Conservation (phyloP, 345 rosid species). For the Rhizophora apiculata region DNA sequence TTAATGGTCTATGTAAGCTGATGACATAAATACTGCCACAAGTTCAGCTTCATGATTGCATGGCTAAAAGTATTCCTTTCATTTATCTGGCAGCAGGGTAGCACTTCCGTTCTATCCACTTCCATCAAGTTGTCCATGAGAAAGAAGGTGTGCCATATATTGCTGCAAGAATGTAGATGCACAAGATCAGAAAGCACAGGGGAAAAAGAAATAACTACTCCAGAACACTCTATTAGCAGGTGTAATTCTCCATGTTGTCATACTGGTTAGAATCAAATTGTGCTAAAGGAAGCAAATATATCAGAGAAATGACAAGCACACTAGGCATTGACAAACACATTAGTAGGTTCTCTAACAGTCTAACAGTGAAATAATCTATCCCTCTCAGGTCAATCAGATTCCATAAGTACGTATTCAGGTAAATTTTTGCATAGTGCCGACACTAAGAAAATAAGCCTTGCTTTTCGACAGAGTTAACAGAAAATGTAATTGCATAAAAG, state of each 20-base stretch:
- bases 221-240: neutral
- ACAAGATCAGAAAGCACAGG: neutral
- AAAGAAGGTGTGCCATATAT: constrained; percentile 90
- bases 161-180: constrained; percentile 48
- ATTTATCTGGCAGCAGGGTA: constrained; percentile 4
- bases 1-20: neutral
- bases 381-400: too few relatives aligned
- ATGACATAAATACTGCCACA: neutral
- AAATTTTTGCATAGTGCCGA: neutral
- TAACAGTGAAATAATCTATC: too few relatives aligned
- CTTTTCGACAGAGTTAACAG: neutral
- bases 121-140: constrained; percentile 80
- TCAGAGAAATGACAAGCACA: constrained; percentile 1
- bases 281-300: neutral
- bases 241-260: neutral
- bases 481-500: neutral
- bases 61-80: neutral
- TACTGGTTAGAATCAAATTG: neutral
- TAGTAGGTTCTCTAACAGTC: neutral
- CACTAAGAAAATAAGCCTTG: neutral
- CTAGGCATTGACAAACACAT: neutral
- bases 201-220: neutral
- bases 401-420: too few relatives aligned
- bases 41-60: neutral
- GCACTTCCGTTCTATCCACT: constrained; percentile 41